These are phyloP conservation scores for Leishmania tropica DNA, from an alignment of 208 protist species.

Conservation along the genomic window DNA sequence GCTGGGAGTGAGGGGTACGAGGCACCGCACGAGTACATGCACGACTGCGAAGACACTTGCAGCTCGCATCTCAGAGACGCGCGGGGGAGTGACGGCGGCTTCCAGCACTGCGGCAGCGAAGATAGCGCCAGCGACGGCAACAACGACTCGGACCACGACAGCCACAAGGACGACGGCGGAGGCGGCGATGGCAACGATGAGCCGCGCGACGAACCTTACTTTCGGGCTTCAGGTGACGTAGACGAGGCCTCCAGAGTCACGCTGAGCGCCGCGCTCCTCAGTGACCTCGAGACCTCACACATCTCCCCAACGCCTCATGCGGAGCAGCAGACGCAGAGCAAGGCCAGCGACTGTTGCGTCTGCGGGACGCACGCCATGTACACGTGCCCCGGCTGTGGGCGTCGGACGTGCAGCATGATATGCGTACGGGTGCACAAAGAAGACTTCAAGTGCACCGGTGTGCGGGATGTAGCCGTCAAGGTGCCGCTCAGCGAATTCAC, in stretches of 20 bases:
- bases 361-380: conserved; percentile 63
- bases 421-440: conserved; percentile 82
- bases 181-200: background rate
- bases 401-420: conserved; percentile 73
- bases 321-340: background rate
- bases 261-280: conserved; percentile 39
- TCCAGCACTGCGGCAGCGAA: background rate
- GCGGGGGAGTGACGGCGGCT: background rate
- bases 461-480: conserved; percentile 56
- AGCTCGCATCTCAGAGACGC: background rate
- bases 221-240: background rate
- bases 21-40: background rate
- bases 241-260: background rate
- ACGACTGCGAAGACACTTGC: background rate
- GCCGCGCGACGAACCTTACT: background rate
- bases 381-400: conserved; percentile 77
- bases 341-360: conserved; percentile 52
- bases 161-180: background rate
- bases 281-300: conserved; percentile 25
- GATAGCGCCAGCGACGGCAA: conserved; percentile 8
- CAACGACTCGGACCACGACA: background rate
- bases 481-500: conserved; percentile 73
- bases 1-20: background rate
- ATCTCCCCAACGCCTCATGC: background rate
- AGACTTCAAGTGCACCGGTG: conserved; percentile 63